Percentiles rank a stretch among this genome's conserved stretches.
These are phyloP conservation scores for Ceratocystis harringtonii DNA, from an alignment of 2,329 filamentous ascomycete genomes.

Conservation along the genomic window DNA sequence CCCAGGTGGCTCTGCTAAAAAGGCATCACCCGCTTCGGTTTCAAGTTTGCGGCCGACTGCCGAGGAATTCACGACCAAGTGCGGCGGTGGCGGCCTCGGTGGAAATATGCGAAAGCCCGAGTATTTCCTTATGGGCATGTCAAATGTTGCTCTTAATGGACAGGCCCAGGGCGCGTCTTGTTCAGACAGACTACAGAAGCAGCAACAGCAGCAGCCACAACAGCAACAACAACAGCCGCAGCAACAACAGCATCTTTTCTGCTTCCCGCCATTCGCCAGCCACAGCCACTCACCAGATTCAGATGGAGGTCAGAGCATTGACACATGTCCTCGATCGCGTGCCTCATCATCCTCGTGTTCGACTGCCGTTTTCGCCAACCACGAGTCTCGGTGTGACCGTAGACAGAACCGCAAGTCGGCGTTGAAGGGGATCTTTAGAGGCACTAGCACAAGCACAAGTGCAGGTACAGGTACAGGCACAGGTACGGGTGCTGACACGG, in stretches of 20 bases:
- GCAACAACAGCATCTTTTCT: neutral
- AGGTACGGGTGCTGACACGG: neutral
- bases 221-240: neutral
- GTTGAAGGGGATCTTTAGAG: neutral
- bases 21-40: neutral
- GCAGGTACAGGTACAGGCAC: neutral
- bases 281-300: neutral
- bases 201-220: too few relatives aligned
- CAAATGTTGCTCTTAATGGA: neutral
- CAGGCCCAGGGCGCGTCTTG: neutral
- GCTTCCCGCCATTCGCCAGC: neutral
- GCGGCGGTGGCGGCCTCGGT: neutral
- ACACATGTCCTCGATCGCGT: neutral
- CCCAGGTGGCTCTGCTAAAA: neutral
- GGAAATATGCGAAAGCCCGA: neutral
- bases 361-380: neutral
- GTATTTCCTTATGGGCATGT: neutral
- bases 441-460: neutral
- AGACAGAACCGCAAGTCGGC: slow-evolving; percentile 1
- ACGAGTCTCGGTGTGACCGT: neutral
- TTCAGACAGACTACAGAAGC: neutral
- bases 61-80: neutral
- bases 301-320: neutral
- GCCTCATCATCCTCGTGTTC: neutral
- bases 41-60: neutral